Percentiles rank a stretch among this genome's conserved stretches.
These are phyloP conservation scores for Lachancea lanzarotensis DNA, from an alignment of 805 yeast genomes.

Conservation along the genomic window DNA sequence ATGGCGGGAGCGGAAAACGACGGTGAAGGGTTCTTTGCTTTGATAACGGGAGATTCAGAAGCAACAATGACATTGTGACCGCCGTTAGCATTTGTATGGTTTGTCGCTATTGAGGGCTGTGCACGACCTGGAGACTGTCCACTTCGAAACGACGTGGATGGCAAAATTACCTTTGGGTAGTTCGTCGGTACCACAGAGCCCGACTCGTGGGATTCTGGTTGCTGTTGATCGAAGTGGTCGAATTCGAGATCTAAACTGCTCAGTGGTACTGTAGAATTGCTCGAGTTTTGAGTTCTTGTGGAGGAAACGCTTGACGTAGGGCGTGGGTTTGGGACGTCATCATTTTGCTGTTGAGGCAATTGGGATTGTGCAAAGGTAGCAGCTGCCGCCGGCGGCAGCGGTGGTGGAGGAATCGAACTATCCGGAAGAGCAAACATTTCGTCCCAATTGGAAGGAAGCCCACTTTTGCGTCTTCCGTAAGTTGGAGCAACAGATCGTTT, in stretches of 20 bases:
- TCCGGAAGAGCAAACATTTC: constrained; percentile 27
- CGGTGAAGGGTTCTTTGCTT: constrained; percentile 13
- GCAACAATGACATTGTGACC: constrained; percentile 13
- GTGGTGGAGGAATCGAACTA: constrained; percentile 15
- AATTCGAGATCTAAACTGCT: constrained; percentile 2
- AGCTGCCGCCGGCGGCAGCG: constrained; percentile 7
- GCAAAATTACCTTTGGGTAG: constrained; percentile 24
- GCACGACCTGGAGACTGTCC: constrained; percentile 7
- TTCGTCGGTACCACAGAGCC: constrained; percentile 21
- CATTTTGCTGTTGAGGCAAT: constrained; percentile 1
- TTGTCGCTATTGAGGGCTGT: not conserved
- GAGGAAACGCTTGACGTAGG: not conserved
- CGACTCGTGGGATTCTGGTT: constrained; percentile 3
- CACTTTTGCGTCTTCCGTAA: constrained; percentile 10
- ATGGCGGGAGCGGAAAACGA: constrained; percentile 1
- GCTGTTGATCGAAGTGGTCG: not conserved
- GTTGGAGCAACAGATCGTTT: constrained; percentile 13
- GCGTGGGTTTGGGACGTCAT: not conserved
- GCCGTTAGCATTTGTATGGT: not conserved
- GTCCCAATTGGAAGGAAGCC: constrained; percentile 20
- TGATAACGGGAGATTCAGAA: constrained; percentile 26
- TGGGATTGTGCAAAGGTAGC: constrained; percentile 1
- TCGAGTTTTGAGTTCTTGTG: not conserved
- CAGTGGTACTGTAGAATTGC: not conserved
- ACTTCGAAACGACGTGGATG: constrained; percentile 13